Conservation (phyloP, 2,329 filamentous ascomycete species). For the Dactylellina sp. region DNA sequence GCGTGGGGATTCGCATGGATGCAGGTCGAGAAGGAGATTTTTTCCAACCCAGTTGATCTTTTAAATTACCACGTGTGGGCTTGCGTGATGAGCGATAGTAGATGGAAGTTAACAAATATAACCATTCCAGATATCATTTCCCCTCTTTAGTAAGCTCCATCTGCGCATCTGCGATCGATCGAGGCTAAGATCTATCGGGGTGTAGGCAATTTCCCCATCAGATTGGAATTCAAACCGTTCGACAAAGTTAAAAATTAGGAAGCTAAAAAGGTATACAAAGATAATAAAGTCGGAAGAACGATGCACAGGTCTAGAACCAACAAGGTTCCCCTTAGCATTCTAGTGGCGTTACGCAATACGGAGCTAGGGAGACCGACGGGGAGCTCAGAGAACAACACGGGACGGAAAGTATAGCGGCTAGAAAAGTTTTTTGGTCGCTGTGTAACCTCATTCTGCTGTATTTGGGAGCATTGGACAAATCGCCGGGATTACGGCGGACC, state of each 20-base stretch:
- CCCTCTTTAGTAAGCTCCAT: neutral
- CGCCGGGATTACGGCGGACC: neutral
- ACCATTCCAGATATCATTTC: neutral
- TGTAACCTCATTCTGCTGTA: conserved; percentile 24
- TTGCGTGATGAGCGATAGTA: conserved; percentile 53
- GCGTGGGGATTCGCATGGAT: conserved; percentile 30
- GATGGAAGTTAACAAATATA: conserved; percentile 1
- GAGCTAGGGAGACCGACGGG: conserved; percentile 29
- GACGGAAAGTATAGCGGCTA: neutral
- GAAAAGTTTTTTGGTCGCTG: conserved; percentile 45
- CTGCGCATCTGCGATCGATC: neutral
- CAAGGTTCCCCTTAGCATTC: conserved; percentile 11
- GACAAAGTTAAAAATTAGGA: conserved; percentile 16
- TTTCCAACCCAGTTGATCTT: conserved; percentile 4
- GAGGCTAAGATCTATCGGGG: neutral
- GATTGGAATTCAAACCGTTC: conserved; percentile 33
- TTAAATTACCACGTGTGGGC: conserved; percentile 41
- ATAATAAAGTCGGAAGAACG: conserved; percentile 13
- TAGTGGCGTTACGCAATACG: conserved; percentile 38
- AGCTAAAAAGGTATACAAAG: neutral
- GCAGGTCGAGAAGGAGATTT: conserved; percentile 11
- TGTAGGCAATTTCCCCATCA: neutral
- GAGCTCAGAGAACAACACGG: conserved; percentile 40
- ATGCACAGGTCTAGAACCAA: conserved; percentile 29
- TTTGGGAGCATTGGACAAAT: neutral